These are phyloP conservation scores for Earliella scabrosa DNA, from an alignment of 1,284 basidiomycete genomes.

Conservation along the genomic window DNA sequence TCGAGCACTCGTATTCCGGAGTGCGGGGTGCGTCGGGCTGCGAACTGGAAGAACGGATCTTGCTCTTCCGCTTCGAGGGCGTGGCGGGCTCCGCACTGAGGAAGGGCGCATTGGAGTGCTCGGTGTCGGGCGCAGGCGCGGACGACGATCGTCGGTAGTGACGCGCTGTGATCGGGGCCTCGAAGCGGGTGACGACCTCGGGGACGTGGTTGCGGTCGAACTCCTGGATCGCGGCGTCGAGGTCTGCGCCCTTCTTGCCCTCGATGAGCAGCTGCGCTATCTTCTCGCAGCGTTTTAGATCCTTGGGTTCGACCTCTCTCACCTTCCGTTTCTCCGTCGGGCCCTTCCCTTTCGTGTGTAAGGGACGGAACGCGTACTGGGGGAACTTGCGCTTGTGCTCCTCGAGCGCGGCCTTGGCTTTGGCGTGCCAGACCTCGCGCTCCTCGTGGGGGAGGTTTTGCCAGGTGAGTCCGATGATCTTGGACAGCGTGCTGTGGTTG, in stretches of 20 bases:
- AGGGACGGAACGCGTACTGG: conserved; percentile 70
- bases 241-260: conserved; percentile 72
- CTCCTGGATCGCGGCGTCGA: conserved; percentile 73
- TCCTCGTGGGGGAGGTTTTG: conserved; percentile 70
- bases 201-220: conserved; percentile 72
- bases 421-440: conserved; percentile 70
- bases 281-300: conserved; percentile 70
- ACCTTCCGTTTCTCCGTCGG: conserved; percentile 61
- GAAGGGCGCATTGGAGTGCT: conserved; percentile 34
- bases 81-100: conserved; percentile 25
- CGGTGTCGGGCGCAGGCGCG: conserved; percentile 43
- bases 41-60: conserved; percentile 38
- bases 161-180: conserved; percentile 69
- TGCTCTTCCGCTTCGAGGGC: conserved; percentile 23
- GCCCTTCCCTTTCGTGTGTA: conserved; percentile 49
- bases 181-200: conserved; percentile 69
- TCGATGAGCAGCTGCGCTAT: conserved; percentile 79
- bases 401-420: conserved; percentile 65
- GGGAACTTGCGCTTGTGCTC: conserved; percentile 74
- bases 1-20: conserved; percentile 19
- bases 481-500: conserved; percentile 76
- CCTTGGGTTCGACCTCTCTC: conserved; percentile 70
- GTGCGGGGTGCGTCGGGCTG: conserved; percentile 32
- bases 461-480: conserved; percentile 64
- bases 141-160: conserved; percentile 58